Evolutionary conservation across 768 basidiomycete species (phyloP), one percentile per base, ranked within the genome.

Genomic region (Xerocomellus amylosporus): DNA sequence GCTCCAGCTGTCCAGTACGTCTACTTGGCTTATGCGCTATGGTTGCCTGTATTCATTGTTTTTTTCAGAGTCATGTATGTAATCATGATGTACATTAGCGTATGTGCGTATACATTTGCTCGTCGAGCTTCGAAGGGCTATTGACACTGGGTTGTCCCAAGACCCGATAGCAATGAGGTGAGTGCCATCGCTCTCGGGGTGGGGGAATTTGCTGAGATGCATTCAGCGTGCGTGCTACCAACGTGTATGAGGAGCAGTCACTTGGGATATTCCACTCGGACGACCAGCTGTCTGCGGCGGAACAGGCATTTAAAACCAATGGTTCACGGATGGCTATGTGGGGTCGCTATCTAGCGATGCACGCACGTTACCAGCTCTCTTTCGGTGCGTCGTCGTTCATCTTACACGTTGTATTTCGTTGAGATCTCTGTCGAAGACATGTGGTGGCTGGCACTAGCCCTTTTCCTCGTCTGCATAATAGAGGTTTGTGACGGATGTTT

Each of bases 221-320:
- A 6, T 45, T 13, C 47, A 90, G 90, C 67, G 91, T 98, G 20
- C 91, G 96, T 12, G 87, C 91, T n/a, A 87, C 88, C 43, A 92
- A 93, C 61, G 91, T 92, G 0, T 97, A 98, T 66, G 96, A 99
- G 70, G 95, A 97, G 63, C 85, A 83, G 49, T 94, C 93, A 0
- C 79, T 98, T 22, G 96, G 93, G 3, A 74, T 95, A 42, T 94
- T 86, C 62, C 72, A 75, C 15, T 67, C 75, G 3, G 74, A 81
- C 4, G 77, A 82, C 13, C 75, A 79, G 0, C 72, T 81, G n/a
- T 74, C 77, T 14, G 75, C 75, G 2, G 77, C 77, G 17, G 78
- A 80, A 47, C 52, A 55, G 2, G 71, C 73, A 12, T 82, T 81
- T 44, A 62, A 75, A 22, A 59, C 74, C 1, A 58, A 67, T 28